phyloP scores from a whole-genome alignment of 306 rosid genomes.

The Rubus idaeus region DNA sequence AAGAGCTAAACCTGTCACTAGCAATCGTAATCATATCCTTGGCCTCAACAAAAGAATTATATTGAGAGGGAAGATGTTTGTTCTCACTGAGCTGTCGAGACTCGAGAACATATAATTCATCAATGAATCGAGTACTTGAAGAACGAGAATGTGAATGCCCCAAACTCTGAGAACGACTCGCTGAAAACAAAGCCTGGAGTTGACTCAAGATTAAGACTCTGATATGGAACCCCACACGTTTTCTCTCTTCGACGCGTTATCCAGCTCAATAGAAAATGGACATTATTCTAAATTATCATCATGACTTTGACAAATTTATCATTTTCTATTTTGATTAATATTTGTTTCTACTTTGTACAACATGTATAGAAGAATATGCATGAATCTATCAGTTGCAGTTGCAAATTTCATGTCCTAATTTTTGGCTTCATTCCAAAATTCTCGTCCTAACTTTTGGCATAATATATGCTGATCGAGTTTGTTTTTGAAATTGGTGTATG shows the following conservation, averaged over 20 bases:
- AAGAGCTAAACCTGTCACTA: no score
- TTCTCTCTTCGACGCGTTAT: constrained; percentile 19
- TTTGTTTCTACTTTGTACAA: no score
- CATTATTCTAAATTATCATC: background rate
- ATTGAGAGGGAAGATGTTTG: background rate
- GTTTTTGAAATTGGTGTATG: no score
- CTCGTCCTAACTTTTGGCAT: no score
- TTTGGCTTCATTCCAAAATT: constrained; percentile 21
- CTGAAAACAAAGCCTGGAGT: no score
- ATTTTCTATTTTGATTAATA: background rate
- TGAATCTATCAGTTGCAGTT: background rate
- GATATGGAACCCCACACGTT: constrained; percentile 17
- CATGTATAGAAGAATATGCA: no score
- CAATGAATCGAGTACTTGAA: background rate
- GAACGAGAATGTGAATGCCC: background rate
- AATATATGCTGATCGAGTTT: no score
- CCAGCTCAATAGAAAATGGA: no score
- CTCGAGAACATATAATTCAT: background rate
- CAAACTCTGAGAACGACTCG: background rate
- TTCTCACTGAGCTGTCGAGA: background rate
- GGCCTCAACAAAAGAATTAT: background rate
- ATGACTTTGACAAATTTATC: background rate
- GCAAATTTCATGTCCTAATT: constrained; percentile 30
- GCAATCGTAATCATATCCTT: background rate
- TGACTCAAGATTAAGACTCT: no score